Evolutionary conservation across 352 stramenopile genomes (phyloP).

Genomic region (Phytophthora macrochlamydospora): DNA sequence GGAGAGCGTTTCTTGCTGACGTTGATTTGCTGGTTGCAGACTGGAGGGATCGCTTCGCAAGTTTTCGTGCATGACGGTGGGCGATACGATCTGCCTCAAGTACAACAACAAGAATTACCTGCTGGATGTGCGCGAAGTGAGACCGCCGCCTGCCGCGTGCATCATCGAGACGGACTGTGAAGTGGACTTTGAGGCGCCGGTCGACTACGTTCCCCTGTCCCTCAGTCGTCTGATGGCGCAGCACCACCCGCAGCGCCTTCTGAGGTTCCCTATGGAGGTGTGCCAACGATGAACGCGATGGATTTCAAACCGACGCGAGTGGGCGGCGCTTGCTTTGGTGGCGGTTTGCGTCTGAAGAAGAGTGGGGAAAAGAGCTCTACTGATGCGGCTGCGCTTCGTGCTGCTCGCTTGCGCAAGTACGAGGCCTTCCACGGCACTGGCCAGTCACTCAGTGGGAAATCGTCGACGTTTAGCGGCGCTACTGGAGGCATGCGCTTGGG

Average conservation of each 20-base stretch:
- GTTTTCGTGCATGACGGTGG: constrained; percentile 98
- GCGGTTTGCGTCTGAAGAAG: constrained; percentile 81
- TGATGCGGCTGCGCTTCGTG: constrained; percentile 67
- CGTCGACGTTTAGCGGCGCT: constrained; percentile 34
- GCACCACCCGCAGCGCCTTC: constrained; percentile 43
- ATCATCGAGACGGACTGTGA: constrained; percentile 99
- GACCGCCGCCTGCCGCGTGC: constrained; percentile 94
- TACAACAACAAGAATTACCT: constrained; percentile 99
- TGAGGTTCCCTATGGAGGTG: constrained; percentile 71
- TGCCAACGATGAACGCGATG: constrained; percentile 66
- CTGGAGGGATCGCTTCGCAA: constrained; percentile 83
- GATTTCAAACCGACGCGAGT: constrained; percentile 46
- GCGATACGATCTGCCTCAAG: constrained; percentile 98
- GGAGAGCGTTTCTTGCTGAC: background rate
- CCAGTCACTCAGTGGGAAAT: constrained; percentile 67
- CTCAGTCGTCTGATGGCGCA: constrained; percentile 18
- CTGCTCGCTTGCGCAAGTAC: constrained; percentile 78
- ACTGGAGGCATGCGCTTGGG: constrained; percentile 29
- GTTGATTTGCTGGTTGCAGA: constrained; percentile 28
- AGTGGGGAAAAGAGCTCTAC: constrained; percentile 54
- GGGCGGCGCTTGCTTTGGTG: constrained; percentile 41
- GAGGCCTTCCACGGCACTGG: constrained; percentile 86
- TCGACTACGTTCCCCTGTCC: constrained; percentile 75
- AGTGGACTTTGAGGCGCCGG: constrained; percentile 98
- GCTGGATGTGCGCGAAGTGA: constrained; percentile 97